Evolutionary conservation across 2,329 filamentous ascomycete species (phyloP).

Genomic region (Sporothrix globosa): DNA sequence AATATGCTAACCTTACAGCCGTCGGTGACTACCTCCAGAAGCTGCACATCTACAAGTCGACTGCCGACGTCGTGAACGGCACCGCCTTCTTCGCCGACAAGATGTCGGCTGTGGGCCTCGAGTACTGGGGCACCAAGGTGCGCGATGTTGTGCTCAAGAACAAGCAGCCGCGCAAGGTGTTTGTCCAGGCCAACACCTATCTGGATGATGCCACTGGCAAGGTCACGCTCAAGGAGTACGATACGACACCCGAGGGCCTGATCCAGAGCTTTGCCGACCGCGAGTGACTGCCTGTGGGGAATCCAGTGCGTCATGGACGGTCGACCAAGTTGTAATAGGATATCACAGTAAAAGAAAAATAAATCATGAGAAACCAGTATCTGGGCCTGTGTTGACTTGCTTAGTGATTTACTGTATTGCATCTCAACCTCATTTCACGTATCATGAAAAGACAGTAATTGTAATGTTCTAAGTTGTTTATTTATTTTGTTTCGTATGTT

Average conservation of each 20-base stretch:
- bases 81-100: slow-evolving; percentile 73
- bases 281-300: slow-evolving; percentile 37
- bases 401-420: background rate
- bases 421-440: background rate
- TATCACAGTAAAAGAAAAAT: background rate
- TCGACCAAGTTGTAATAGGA: background rate
- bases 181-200: slow-evolving; percentile 90
- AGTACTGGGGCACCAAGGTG: slow-evolving; percentile 82
- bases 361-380: background rate
- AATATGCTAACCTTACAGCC: slow-evolving; percentile 49
- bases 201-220: slow-evolving; percentile 68
- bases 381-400: background rate
- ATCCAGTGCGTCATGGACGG: background rate
- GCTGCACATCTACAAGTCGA: slow-evolving; percentile 89
- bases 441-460: background rate
- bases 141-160: slow-evolving; percentile 74
- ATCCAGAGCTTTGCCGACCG: slow-evolving; percentile 79
- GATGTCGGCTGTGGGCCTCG: slow-evolving; percentile 78
- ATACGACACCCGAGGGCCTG: slow-evolving; percentile 77
- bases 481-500: background rate
- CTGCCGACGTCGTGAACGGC: slow-evolving; percentile 79
- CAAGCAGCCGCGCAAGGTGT: slow-evolving; percentile 85
- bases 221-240: slow-evolving; percentile 82
- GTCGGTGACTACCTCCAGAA: slow-evolving; percentile 88
- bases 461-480: background rate